Base-by-base conservation (phyloP, 2,329 filamentous ascomycete species). In the Ascochyta rabiei region DNA sequence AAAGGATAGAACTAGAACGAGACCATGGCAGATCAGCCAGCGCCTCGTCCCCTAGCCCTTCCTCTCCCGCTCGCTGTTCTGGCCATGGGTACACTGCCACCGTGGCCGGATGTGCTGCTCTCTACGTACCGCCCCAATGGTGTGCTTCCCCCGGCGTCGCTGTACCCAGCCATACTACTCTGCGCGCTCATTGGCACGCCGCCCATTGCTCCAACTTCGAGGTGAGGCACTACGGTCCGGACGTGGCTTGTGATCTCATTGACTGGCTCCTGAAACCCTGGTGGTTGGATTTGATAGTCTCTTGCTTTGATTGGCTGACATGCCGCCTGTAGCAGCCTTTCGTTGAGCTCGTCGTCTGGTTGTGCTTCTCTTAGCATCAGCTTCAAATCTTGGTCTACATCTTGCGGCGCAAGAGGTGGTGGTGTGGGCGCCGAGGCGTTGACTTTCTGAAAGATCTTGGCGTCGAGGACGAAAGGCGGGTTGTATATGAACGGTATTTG, bases 401-500 rank as follows among this genome's bases (percentile, higher is more conserved):
- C 81, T 24, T 76, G 65, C 10, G 71, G 59, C 12, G 69, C 69
- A 15, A 82, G 75, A 0, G 76, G 64, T 2, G 77, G 71, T 18
- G 80, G 79, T 15, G 79, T 70, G 2, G 81, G 80, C 0, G 79
- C 79, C 7, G 79, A 73, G 38, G 80, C 80, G 57, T 81, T 80
- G 42, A 72, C 72, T 46, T 81, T 80, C 26, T 73, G 72, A 54
- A 79, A 77, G 21, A 79, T 75, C 49, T 78, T 76, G 31, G 76
- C 76, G 45, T 75, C 73, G 16, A 81, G 75, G 21, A 80, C 68
- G 40, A 78, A 76, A 0, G 79, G 80, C 6, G 67, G 66, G 31
- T 71, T 70, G 59, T 71, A 68, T 15, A 77, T 74, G 62, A 80
- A 80, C 7, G 77, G 77, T 42, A 79, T 68, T 21, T 63, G 70